These are phyloP conservation scores for Eimeria mitis DNA, from an alignment of 169 alveolate genomes.

Conservation along the genomic window DNA sequence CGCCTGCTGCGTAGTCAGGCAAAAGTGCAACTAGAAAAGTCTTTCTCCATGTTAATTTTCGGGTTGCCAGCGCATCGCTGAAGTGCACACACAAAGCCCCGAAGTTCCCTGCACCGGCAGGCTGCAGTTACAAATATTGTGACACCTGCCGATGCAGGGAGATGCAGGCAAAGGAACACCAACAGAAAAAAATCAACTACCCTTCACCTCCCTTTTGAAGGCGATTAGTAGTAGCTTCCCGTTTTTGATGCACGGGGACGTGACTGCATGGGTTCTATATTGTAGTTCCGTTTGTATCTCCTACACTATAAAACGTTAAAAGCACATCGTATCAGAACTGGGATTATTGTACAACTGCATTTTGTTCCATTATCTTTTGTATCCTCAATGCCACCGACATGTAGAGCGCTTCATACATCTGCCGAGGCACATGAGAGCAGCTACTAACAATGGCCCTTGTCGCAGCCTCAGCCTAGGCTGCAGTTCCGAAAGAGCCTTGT, in stretches of 20 bases:
- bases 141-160: background rate
- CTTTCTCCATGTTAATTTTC: background rate
- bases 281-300: no score
- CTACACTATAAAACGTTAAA: no score
- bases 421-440: background rate
- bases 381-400: background rate
- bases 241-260: background rate
- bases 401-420: background rate
- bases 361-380: background rate
- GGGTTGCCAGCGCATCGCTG: background rate
- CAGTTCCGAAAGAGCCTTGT: background rate
- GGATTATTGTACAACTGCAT: background rate
- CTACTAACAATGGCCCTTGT: background rate
- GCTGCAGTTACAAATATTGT: background rate
- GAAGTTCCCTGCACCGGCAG: background rate
- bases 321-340: background rate
- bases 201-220: background rate
- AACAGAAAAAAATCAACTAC: background rate
- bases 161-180: background rate
- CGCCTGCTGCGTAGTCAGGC: background rate
- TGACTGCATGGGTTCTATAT: no score
- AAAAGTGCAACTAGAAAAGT: background rate
- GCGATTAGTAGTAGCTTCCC: background rate
- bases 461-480: background rate
- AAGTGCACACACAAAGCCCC: no score